Conservation (phyloP, 495 filamentous ascomycete species). For the Neurospora sp. region DNA sequence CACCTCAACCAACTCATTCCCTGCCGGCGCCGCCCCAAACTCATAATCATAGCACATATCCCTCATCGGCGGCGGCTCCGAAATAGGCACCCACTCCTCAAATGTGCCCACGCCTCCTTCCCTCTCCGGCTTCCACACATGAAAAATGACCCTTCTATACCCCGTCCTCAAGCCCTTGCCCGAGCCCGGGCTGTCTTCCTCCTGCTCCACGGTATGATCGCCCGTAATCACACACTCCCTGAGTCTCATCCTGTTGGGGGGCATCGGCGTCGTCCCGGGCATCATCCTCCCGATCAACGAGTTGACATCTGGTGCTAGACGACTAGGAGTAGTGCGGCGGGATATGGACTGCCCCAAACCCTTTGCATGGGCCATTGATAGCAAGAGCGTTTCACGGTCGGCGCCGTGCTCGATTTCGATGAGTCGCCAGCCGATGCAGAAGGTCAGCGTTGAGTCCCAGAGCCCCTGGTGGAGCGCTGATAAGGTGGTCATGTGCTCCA, state of each 20-base stretch:
- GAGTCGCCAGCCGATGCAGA: slow-evolving; percentile 14
- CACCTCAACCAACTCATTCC: neutral
- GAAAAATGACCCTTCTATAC: neutral
- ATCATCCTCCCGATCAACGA: neutral
- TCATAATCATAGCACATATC: neutral
- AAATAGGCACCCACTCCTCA: neutral
- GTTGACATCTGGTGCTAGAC: neutral
- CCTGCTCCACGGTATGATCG: neutral
- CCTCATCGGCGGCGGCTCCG: neutral
- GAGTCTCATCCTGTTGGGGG: neutral
- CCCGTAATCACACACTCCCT: neutral
- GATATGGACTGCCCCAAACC: neutral
- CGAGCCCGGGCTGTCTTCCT: neutral
- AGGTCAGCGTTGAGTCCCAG: slow-evolving; percentile 20
- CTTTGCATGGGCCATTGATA: neutral
- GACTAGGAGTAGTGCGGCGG: neutral
- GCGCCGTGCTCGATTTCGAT: slow-evolving; percentile 27
- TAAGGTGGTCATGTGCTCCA: slow-evolving; percentile 13
- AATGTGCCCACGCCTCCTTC: neutral
- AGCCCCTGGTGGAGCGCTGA: slow-evolving; percentile 15
- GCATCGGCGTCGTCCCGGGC: neutral
- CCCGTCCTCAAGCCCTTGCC: neutral
- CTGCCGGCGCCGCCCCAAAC: neutral
- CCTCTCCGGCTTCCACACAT: neutral
- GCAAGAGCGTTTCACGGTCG: neutral